Evolutionary conservation across 305 asterid species (phyloP).

Genomic region (Ajuga reptans): DNA sequence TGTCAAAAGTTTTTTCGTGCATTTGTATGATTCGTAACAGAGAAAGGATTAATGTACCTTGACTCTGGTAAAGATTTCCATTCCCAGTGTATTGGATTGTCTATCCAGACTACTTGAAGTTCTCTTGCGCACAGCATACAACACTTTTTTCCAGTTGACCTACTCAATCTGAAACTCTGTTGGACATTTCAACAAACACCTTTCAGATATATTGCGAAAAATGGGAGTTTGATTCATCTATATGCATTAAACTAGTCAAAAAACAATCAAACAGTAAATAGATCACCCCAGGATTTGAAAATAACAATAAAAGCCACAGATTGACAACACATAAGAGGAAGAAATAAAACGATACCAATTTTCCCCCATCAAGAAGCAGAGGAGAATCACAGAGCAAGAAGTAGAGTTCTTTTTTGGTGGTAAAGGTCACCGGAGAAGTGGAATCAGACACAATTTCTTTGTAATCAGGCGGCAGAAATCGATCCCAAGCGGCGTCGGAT

Average conservation of each 20-base stretch:
- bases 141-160: constrained; percentile 29
- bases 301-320: not conserved
- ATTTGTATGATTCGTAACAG: not conserved
- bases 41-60: constrained; percentile 18
- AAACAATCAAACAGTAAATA: not conserved
- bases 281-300: not conserved
- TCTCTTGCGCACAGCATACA: constrained; percentile 32
- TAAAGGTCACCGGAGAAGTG: constrained; percentile 17
- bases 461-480: constrained; percentile 34
- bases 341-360: constrained; percentile 11
- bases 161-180: constrained; percentile 30
- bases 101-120: constrained; percentile 26
- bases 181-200: not conserved
- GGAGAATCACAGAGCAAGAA: constrained; percentile 27
- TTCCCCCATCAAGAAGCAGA: constrained; percentile 33
- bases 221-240: no score
- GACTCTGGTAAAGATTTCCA: constrained; percentile 29
- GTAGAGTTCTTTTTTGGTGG: constrained; percentile 33
- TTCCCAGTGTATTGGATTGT: constrained; percentile 24
- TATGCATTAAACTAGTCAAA: not conserved
- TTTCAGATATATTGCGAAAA: not conserved
- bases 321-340: not conserved
- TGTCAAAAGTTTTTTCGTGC: not conserved
- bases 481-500: constrained; percentile 35
- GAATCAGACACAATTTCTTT: constrained; percentile 16